A percentile compares a stretch with the other conserved stretches of the same genome.
Conservation (phyloP, 202 grass and related monocot species). For the Saccharum hybrid region DNA sequence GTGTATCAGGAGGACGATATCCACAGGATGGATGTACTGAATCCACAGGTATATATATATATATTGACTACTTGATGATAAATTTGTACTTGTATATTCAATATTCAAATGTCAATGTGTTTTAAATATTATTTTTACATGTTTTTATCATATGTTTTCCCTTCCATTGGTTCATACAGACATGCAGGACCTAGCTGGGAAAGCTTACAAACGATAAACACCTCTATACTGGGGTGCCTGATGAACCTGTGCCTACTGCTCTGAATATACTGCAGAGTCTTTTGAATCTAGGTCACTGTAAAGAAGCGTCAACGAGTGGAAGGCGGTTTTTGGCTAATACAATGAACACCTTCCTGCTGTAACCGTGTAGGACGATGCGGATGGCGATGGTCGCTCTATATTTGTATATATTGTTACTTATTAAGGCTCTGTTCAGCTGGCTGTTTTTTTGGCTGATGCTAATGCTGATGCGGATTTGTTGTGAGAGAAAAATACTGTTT, state of each 20-base stretch:
- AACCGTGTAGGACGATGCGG: neutral
- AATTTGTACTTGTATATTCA: neutral
- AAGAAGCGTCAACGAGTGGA: slow-evolving; percentile 32
- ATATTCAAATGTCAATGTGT: neutral
- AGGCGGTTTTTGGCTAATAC: slow-evolving; percentile 74
- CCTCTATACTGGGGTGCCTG: slow-evolving; percentile 50
- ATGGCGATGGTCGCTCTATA: neutral
- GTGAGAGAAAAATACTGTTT: too few relatives aligned
- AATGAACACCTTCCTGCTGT: slow-evolving; percentile 56
- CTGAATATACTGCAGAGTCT: slow-evolving; percentile 58
- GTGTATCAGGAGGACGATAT: slow-evolving; percentile 75
- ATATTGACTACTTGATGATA: neutral
- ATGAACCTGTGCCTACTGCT: slow-evolving; percentile 46
- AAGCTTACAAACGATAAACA: slow-evolving; percentile 58
- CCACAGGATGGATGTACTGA: slow-evolving; percentile 66
- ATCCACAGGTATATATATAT: too few relatives aligned
- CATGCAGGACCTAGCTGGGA: slow-evolving; percentile 57
- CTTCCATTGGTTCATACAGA: slow-evolving; percentile 31
- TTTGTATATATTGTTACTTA: neutral
- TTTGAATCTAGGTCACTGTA: slow-evolving; percentile 30
- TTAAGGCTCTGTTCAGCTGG: too few relatives aligned
- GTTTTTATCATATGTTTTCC: neutral
- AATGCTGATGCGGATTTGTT: too few relatives aligned
- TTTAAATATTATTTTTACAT: neutral
- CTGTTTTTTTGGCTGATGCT: too few relatives aligned